Percentiles rank a stretch among this genome's conserved stretches.
phyloP scores from a whole-genome alignment of 192 early-diverging fungal genomes.

The Coemansia asiatica region DNA sequence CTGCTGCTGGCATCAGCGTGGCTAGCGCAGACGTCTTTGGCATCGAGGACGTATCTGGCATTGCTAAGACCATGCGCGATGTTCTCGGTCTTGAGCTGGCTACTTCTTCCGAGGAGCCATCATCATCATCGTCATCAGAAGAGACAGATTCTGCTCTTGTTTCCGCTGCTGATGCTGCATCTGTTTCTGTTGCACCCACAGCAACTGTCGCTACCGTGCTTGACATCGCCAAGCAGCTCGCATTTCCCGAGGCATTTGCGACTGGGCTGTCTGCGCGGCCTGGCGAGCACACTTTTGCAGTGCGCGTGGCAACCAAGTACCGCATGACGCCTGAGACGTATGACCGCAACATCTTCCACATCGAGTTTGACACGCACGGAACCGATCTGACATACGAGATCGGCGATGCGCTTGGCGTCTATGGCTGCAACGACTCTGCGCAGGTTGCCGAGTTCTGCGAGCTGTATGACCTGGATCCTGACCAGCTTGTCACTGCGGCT shows the following conservation, averaged over 20 bases:
- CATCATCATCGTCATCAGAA: too few species aligned
- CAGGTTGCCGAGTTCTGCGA: conserved; percentile 74
- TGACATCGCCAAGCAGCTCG: conserved; percentile 36
- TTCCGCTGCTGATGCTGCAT: too few species aligned
- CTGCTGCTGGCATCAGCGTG: conserved; percentile 33
- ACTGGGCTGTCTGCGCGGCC: conserved; percentile 22
- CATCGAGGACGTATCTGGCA: background rate
- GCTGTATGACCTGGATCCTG: conserved; percentile 69
- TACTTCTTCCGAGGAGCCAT: too few species aligned
- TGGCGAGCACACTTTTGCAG: conserved; percentile 29
- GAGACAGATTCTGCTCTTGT: too few species aligned
- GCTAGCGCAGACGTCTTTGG: conserved; percentile 20
- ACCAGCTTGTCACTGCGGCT: conserved; percentile 64
- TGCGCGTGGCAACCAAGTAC: conserved; percentile 37
- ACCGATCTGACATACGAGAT: conserved; percentile 86
- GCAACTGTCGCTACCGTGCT: background rate
- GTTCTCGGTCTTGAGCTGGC: too few species aligned
- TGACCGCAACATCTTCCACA: conserved; percentile 96
- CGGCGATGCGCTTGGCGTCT: conserved; percentile 92
- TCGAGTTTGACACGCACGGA: conserved; percentile 85
- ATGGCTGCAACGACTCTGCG: conserved; percentile 79
- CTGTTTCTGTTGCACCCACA: too few species aligned
- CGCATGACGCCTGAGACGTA: conserved; percentile 86
- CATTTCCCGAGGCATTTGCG: conserved; percentile 43
- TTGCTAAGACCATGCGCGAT: too few species aligned